These are phyloP conservation scores for Apostasia shenzhenica DNA, from an alignment of 106 monocot genomes.

Conservation along the genomic window DNA sequence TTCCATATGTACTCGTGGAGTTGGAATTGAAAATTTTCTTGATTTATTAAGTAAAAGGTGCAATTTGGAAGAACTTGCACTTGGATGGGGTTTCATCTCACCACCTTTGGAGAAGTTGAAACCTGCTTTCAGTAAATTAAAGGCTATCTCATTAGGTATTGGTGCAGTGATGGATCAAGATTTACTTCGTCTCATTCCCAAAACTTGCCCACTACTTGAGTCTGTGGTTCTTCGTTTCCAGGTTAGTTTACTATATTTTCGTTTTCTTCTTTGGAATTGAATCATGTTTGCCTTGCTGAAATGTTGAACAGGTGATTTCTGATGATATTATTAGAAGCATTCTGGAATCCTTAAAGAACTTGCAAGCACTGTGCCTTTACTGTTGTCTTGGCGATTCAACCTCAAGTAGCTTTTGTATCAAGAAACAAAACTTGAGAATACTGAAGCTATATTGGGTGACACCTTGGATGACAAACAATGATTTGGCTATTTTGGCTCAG, in stretches of 20 bases:
- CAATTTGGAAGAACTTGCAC: constrained; percentile 53
- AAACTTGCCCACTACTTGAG: constrained; percentile 51
- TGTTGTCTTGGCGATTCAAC: constrained; percentile 64
- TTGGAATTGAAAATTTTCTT: constrained; percentile 19
- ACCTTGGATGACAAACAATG: constrained; percentile 69
- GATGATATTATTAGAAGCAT: constrained; percentile 45
- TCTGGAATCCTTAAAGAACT: constrained; percentile 29
- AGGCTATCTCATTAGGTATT: constrained; percentile 40
- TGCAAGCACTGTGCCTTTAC: constrained; percentile 30
- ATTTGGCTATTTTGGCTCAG: constrained; percentile 39
- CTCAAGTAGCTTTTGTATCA: constrained; percentile 28
- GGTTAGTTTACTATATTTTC: constrained; percentile 20
- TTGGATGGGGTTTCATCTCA: constrained; percentile 73
- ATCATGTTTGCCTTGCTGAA: background rate
- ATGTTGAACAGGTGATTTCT: constrained; percentile 42
- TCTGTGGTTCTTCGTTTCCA: constrained; percentile 56
- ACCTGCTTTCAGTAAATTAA: constrained; percentile 32
- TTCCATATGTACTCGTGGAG: background rate
- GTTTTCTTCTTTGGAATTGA: background rate
- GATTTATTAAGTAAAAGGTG: constrained; percentile 20
- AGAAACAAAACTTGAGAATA: constrained; percentile 30
- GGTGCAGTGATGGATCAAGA: constrained; percentile 47
- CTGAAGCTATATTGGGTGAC: constrained; percentile 64
- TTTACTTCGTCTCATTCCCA: constrained; percentile 31
- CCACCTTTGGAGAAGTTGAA: constrained; percentile 22